phyloP scores from a whole-genome alignment of 768 basidiomycete species.

The Candolleomyces eurysporus region DNA sequence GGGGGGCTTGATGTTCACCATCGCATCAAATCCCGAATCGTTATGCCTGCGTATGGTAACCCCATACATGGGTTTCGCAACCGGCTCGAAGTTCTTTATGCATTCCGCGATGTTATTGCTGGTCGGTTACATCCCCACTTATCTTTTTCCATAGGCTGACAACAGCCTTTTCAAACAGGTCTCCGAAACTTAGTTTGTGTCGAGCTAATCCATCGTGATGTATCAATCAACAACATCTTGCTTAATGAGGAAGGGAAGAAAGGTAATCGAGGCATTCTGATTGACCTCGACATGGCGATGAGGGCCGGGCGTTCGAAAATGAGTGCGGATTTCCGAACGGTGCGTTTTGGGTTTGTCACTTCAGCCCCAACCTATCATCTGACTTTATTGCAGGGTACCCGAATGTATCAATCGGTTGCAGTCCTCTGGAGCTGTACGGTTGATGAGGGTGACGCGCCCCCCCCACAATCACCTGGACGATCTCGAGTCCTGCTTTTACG shows the following conservation, averaged over 20 bases:
- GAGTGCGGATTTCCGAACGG: neutral
- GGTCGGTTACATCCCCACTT: neutral
- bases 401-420: neutral
- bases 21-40: neutral
- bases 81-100: neutral
- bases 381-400: neutral
- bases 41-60: neutral
- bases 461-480: no score
- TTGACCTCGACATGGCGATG: constrained; percentile 9
- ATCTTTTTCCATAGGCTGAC: neutral
- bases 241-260: neutral
- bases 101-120: neutral
- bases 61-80: neutral
- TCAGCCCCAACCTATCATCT: neutral
- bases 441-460: no score
- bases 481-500: no score
- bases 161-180: neutral
- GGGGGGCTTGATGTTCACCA: neutral
- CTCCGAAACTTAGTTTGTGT: neutral
- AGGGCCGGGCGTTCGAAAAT: neutral
- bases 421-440: neutral
- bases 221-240: constrained; percentile 3
- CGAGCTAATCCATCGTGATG: constrained; percentile 4
- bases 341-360: neutral
- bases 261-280: constrained; percentile 1